These are phyloP conservation scores for Circinella minor DNA, from an alignment of 371 early-diverging fungal species.

Conservation along the genomic window DNA sequence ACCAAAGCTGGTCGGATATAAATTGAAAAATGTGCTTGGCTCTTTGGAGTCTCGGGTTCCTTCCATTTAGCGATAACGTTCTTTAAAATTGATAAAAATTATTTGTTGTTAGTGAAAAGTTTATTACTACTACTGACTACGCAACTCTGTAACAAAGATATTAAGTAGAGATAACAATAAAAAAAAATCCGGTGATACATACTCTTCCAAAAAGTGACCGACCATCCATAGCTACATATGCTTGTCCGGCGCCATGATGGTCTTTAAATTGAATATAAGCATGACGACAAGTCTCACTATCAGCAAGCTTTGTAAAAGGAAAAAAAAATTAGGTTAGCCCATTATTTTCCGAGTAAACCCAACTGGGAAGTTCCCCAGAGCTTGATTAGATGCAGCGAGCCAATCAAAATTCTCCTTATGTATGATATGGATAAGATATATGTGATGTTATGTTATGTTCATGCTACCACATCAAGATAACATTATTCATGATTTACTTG, in stretches of 20 bases:
- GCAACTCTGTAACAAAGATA: not conserved
- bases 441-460: not conserved
- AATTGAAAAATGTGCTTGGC: constrained; percentile 64
- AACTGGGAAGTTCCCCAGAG: constrained; percentile 6
- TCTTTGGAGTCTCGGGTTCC: constrained; percentile 66
- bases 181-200: constrained; percentile 11
- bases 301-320: not conserved
- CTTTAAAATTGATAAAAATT: constrained; percentile 17
- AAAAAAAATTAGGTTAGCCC: not conserved
- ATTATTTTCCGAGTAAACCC: not conserved
- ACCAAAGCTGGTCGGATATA: constrained; percentile 9
- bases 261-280: constrained; percentile 60
- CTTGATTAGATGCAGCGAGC: constrained; percentile 12
- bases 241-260: constrained; percentile 71
- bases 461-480: not conserved
- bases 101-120: not conserved
- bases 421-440: constrained; percentile 13
- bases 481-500: not conserved
- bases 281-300: constrained; percentile 27
- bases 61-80: constrained; percentile 34
- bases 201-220: constrained; percentile 61
- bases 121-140: no score
- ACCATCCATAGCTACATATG: constrained; percentile 78
- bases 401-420: constrained; percentile 7
- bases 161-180: not conserved